Percentiles rank a stretch among this genome's conserved stretches.
Evolutionary conservation across 1,284 basidiomycete species (phyloP).

Genomic region (Leccinum angustisporum): DNA sequence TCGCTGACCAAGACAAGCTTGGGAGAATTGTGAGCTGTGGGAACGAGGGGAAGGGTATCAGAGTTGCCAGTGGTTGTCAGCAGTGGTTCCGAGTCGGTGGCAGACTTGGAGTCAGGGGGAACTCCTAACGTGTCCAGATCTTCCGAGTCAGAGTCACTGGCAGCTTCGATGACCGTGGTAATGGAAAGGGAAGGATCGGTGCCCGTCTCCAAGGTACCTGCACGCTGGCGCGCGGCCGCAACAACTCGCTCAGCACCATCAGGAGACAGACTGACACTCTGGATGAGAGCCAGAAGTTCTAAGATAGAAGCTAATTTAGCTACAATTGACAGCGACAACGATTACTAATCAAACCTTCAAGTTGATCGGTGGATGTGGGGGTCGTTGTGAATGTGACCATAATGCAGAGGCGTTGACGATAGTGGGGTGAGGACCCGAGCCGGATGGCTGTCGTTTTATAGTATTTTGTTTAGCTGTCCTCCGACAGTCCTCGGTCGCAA

Average conservation of each 20-base stretch:
- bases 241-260: background rate
- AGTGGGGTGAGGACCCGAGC: background rate
- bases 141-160: background rate
- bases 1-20: background rate
- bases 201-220: background rate
- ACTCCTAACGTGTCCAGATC: background rate
- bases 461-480: background rate
- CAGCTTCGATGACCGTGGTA: background rate
- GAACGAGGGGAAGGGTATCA: background rate
- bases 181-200: background rate
- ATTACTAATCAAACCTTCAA: background rate
- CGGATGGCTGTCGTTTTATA: background rate
- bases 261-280: background rate
- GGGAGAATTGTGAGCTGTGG: background rate
- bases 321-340: background rate
- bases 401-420: background rate
- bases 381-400: background rate
- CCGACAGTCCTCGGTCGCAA: background rate
- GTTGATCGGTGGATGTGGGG: background rate
- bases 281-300: background rate
- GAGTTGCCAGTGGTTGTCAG: background rate
- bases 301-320: background rate
- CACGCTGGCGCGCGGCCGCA: background rate
- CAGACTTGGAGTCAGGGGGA: background rate
- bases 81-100: background rate